Percentiles rank a stretch among this genome's conserved stretches.
These are phyloP conservation scores for Starmerella apis DNA, from an alignment of 805 yeast species.

Conservation along the genomic window DNA sequence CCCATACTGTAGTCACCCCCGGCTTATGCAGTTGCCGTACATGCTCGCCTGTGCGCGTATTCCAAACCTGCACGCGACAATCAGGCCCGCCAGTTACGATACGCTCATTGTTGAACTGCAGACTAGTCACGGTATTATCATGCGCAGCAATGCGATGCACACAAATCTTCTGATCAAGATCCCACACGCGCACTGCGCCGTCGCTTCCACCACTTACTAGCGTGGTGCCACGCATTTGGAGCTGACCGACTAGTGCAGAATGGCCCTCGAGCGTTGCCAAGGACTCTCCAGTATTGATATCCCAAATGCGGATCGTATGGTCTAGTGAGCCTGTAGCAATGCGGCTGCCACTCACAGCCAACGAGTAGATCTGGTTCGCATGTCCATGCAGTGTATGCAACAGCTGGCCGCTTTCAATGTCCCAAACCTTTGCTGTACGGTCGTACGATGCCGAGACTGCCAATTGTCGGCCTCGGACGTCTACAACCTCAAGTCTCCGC, in stretches of 20 bases:
- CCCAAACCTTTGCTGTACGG: slow-evolving; percentile 86
- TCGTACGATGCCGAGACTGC: slow-evolving; percentile 85
- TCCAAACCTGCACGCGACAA: slow-evolving; percentile 37
- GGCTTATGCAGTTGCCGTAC: slow-evolving; percentile 31
- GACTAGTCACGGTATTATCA: slow-evolving; percentile 36
- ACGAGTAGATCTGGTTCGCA: slow-evolving; percentile 77
- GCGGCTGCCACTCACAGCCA: slow-evolving; percentile 67
- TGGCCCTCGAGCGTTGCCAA: slow-evolving; percentile 68
- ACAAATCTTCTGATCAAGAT: slow-evolving; percentile 68
- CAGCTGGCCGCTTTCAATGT: slow-evolving; percentile 78
- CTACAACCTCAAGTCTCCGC: slow-evolving; percentile 47
- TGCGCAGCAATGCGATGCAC: slow-evolving; percentile 48
- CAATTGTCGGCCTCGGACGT: slow-evolving; percentile 35
- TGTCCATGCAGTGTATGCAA: slow-evolving; percentile 88
- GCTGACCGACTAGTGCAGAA: slow-evolving; percentile 84
- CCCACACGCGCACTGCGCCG: slow-evolving; percentile 76
- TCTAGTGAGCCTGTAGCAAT: slow-evolving; percentile 95
- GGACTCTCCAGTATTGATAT: slow-evolving; percentile 76
- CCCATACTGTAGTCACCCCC: slow-evolving; percentile 35
- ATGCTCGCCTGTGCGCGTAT: slow-evolving; percentile 32
- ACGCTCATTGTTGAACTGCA: slow-evolving; percentile 34
- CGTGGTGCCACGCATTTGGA: slow-evolving; percentile 59
- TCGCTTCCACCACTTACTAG: slow-evolving; percentile 78
- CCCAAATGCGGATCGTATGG: slow-evolving; percentile 92
- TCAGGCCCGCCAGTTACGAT: slow-evolving; percentile 38